phyloP scores from a whole-genome alignment of 345 rosid species.

The Acer yangbiense region DNA sequence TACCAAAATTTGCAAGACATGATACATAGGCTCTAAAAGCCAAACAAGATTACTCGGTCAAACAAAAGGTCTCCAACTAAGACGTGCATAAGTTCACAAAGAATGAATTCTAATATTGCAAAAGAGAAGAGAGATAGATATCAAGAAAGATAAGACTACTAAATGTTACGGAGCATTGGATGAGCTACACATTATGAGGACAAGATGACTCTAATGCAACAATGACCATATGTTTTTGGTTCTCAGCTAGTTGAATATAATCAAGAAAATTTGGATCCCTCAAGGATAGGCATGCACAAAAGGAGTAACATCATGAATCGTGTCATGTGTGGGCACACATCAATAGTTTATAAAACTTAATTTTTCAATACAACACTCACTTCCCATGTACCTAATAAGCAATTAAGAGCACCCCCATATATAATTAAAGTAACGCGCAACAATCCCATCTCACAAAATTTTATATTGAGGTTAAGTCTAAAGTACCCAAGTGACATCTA shows the following conservation, averaged over 20 bases:
- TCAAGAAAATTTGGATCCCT: neutral
- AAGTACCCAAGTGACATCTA: constrained; percentile 3
- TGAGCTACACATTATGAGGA: neutral
- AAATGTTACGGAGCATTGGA: neutral
- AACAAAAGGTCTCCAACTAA: neutral
- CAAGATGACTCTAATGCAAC: neutral
- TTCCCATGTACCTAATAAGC: neutral
- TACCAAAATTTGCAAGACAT: neutral
- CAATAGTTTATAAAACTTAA: neutral
- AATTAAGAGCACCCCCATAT: neutral
- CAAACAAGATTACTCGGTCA: neutral
- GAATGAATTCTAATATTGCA: neutral
- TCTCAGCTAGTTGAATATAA: neutral
- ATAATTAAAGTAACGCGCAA: neutral
- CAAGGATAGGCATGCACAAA: neutral
- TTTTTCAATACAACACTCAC: neutral
- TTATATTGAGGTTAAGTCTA: neutral
- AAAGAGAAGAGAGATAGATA: neutral
- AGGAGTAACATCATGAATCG: neutral
- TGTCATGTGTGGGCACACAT: neutral
- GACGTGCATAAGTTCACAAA: neutral
- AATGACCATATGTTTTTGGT: neutral
- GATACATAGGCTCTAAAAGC: neutral
- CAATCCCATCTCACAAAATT: constrained; percentile 2
- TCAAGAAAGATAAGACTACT: neutral